phyloP scores from a whole-genome alignment of 1,139 yeast species.

The Sugiyamaella sp. region DNA sequence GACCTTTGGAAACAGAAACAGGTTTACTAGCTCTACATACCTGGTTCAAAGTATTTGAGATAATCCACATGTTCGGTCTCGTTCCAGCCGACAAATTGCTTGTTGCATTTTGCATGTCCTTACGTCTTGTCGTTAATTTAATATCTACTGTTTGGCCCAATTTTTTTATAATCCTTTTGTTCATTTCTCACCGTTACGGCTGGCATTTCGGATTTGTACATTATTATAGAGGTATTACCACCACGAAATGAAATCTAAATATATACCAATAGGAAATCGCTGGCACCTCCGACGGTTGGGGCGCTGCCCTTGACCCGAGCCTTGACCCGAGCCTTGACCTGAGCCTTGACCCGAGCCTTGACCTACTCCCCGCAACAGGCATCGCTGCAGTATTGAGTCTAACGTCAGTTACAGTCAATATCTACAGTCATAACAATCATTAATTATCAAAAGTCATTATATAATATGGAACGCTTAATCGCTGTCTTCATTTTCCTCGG shows the following conservation, averaged over 20 bases:
- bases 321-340: too few relatives aligned
- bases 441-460: conserved; percentile 14
- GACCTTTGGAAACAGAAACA: neutral
- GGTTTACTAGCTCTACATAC: neutral
- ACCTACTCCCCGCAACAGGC: neutral
- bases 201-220: conserved; percentile 13
- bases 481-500: conserved; percentile 33
- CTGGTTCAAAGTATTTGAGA: neutral
- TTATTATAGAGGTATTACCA: conserved; percentile 13
- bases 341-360: too few relatives aligned
- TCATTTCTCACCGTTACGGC: conserved; percentile 4
- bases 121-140: conserved; percentile 3
- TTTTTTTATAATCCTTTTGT: neutral
- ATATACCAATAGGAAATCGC: neutral
- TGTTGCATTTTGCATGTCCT: conserved; percentile 11
- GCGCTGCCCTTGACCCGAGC: conserved; percentile 6
- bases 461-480: conserved; percentile 1
- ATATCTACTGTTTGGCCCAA: conserved; percentile 11
- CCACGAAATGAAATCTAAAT: conserved; percentile 15
- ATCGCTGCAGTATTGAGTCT: neutral
- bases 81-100: neutral
- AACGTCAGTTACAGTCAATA: neutral
- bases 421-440: conserved; percentile 10
- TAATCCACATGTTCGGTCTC: neutral
- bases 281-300: conserved; percentile 10